Conservation (phyloP, 768 basidiomycete genomes). For the Hemileccinum impolitum region DNA sequence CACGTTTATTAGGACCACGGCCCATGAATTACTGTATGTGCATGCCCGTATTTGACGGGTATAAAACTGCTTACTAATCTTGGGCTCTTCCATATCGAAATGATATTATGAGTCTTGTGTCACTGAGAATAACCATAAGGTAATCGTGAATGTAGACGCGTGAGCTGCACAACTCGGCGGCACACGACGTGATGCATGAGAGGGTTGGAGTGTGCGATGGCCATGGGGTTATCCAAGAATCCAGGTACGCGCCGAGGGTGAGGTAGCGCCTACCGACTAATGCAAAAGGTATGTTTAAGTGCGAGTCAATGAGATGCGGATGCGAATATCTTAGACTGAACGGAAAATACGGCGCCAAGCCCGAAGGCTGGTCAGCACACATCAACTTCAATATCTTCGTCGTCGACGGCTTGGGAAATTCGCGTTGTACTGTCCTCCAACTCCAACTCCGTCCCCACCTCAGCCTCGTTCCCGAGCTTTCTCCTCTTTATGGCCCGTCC, state of each 20-base stretch:
- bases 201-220: background rate
- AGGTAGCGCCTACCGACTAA: constrained; percentile 1
- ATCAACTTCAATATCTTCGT: constrained; percentile 31
- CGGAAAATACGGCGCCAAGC: constrained; percentile 3
- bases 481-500: constrained; percentile 57
- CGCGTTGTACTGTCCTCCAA: background rate
- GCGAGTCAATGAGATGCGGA: constrained; percentile 13
- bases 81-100: background rate
- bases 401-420: constrained; percentile 17
- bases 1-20: no score
- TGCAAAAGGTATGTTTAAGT: constrained; percentile 20
- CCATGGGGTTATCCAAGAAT: constrained; percentile 20
- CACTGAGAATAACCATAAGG: constrained; percentile 20
- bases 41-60: no score
- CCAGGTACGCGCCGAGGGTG: constrained; percentile 8
- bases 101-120: constrained; percentile 18
- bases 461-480: constrained; percentile 24
- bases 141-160: constrained; percentile 13
- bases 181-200: background rate
- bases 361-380: constrained; percentile 18
- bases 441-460: background rate
- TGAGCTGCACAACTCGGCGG: background rate
- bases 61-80: background rate
- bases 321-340: constrained; percentile 11
- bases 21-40: background rate